These are phyloP conservation scores for Aspergillus leporis DNA, from an alignment of 495 filamentous ascomycete species.

Conservation along the genomic window DNA sequence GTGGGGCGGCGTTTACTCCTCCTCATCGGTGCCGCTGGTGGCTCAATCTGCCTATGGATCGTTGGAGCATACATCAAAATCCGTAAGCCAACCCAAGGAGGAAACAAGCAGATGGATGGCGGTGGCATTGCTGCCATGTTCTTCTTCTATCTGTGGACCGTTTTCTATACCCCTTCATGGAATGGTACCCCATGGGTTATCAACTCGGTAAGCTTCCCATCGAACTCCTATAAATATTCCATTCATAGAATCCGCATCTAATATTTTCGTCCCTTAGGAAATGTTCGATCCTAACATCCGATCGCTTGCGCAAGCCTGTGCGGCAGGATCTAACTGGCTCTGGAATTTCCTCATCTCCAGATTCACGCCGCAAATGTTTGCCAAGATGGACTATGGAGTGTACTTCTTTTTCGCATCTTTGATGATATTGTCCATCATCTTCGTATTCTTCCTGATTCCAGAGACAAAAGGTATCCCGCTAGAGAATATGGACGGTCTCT, in stretches of 20 bases:
- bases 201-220: conserved; percentile 47
- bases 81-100: conserved; percentile 45
- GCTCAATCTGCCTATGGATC: conserved; percentile 72
- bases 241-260: not conserved
- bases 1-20: conserved; percentile 69
- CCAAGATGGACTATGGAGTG: conserved; percentile 67
- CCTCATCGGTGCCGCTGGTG: conserved; percentile 70
- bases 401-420: conserved; percentile 78
- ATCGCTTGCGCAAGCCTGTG: conserved; percentile 66
- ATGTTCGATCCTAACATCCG: conserved; percentile 64
- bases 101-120: conserved; percentile 40
- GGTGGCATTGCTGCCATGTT: conserved; percentile 71
- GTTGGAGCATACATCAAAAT: conserved; percentile 72
- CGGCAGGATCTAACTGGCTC: conserved; percentile 72
- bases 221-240: not conserved
- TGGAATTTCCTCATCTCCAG: conserved; percentile 74
- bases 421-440: conserved; percentile 66
- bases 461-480: conserved; percentile 63
- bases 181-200: conserved; percentile 71
- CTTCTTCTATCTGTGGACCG: conserved; percentile 81
- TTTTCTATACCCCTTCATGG: conserved; percentile 75
- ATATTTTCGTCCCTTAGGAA: conserved; percentile 34
- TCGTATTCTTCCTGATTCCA: conserved; percentile 66
- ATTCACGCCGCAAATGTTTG: conserved; percentile 77
- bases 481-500: conserved; percentile 57